Evolutionary conservation across 306 rosid species (phyloP), one percentile per base, ranked within the genome.

Genomic region (Corylus heterophylla): DNA sequence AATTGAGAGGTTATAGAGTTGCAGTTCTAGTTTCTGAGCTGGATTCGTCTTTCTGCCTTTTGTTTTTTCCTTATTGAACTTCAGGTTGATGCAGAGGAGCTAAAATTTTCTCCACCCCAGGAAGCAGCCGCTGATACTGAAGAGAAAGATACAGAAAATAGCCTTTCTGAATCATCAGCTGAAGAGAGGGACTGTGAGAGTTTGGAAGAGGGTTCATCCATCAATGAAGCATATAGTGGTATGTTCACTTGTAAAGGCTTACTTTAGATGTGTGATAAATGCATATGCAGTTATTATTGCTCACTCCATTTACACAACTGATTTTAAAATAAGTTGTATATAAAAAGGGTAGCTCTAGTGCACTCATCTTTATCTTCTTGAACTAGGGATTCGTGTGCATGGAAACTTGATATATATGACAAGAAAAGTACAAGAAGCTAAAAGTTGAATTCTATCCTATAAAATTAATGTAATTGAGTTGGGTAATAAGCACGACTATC

Each of bases 61-160:
- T 79, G 84, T 69, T 9, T 76, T 49, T 87, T 89, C 92, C 90
- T 91, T 93, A 86, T 69, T 85, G 83, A 73, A 86, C 80, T 86
- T 84, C 89, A 95, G 98, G 88, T 79, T 73, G 79, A 76, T 39
- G 61, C 63, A 39, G 84, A 82, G 79, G 86, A 87, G 76, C 76
- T 79, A 67, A 62, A 77, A 73, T 76, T 74, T 80, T 85, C 83
- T 74, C 78, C 78, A 79, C 78, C 76, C 45, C 77, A 75, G 71
- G 85, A 86, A 81, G 82, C 84, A 59, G 58, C 83, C 66, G 54
- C 71, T 76, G 66, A 78, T 75, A 74, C 74, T 74, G 71, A 82
- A 17, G 82, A 86, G 82, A 79, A 77, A 84, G 85, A 62, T 59
- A 86, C 66, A 69, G 86, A 85, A 85, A 80, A 84, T 82, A 81